Evolutionary conservation across 257 asterid genomes (phyloP).

Genomic region (Nicotiana paniculata): DNA sequence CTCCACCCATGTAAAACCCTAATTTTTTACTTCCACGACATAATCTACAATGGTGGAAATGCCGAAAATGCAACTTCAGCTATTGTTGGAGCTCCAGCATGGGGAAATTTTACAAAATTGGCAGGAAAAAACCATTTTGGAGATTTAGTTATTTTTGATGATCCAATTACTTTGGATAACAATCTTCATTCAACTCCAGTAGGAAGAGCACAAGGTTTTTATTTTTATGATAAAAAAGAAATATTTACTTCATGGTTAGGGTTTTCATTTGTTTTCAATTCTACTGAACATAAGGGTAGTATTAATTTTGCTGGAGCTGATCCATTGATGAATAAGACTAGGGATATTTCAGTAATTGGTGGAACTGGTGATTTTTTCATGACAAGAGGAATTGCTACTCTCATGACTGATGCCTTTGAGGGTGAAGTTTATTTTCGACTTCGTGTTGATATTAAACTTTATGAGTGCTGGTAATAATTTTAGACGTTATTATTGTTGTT

Average conservation of each 20-base stretch:
- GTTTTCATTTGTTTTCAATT: slow-evolving; percentile 62
- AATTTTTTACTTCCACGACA: slow-evolving; percentile 65
- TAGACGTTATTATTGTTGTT: background rate
- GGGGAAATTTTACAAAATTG: slow-evolving; percentile 57
- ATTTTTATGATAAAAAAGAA: slow-evolving; percentile 45
- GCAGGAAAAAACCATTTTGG: slow-evolving; percentile 46
- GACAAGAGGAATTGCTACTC: slow-evolving; percentile 73
- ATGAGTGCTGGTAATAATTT: slow-evolving; percentile 58
- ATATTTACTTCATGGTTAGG: slow-evolving; percentile 58
- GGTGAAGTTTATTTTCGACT: slow-evolving; percentile 71
- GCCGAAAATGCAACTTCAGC: slow-evolving; percentile 57
- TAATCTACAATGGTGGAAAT: slow-evolving; percentile 61
- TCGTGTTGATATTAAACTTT: slow-evolving; percentile 46
- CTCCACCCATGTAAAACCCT: slow-evolving; percentile 48
- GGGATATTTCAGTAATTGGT: slow-evolving; percentile 77
- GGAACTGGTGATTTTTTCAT: slow-evolving; percentile 91
- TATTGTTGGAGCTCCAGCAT: slow-evolving; percentile 56
- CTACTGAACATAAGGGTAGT: slow-evolving; percentile 48
- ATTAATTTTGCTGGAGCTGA: slow-evolving; percentile 71
- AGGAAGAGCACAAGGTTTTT: slow-evolving; percentile 79
- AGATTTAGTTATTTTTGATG: slow-evolving; percentile 58
- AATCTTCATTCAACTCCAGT: slow-evolving; percentile 54
- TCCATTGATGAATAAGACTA: slow-evolving; percentile 64
- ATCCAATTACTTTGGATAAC: slow-evolving; percentile 69
- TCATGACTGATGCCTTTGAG: slow-evolving; percentile 62